phyloP scores from a whole-genome alignment of 2,329 filamentous ascomycete genomes.

The Rutstroemia sp. region DNA sequence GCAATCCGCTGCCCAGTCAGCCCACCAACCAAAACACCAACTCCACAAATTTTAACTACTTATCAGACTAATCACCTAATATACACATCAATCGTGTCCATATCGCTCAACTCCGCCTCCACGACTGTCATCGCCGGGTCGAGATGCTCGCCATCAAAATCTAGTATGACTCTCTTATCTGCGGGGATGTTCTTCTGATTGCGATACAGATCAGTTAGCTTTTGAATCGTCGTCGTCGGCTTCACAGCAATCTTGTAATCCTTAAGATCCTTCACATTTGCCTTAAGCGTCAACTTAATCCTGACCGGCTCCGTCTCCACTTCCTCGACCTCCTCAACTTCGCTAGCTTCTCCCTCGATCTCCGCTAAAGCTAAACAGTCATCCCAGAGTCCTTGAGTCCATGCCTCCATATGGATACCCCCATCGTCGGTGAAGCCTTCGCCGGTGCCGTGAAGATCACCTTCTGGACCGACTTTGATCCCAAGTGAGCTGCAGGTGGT shows the following conservation, averaged over 20 bases:
- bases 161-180: slow-evolving; percentile 50
- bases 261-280: slow-evolving; percentile 38
- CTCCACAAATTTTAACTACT: too few relatives aligned
- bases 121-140: slow-evolving; percentile 51
- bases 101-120: slow-evolving; percentile 65
- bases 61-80: slow-evolving; percentile 15
- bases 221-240: slow-evolving; percentile 50
- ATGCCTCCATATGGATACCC: slow-evolving; percentile 68
- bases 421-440: slow-evolving; percentile 42
- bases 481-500: slow-evolving; percentile 65
- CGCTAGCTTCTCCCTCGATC: slow-evolving; percentile 15
- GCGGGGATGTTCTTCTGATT: slow-evolving; percentile 42
- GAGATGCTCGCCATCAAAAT: slow-evolving; percentile 70
- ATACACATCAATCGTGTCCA: slow-evolving; percentile 66
- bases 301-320: slow-evolving; percentile 25
- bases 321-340: slow-evolving; percentile 13
- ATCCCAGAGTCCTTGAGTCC: slow-evolving; percentile 58
- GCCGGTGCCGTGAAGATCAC: slow-evolving; percentile 22
- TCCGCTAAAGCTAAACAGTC: slow-evolving; percentile 21
- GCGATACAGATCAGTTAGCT: slow-evolving; percentile 56
- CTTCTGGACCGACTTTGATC: slow-evolving; percentile 40
- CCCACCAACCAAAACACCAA: too few relatives aligned
- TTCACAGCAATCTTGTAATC: slow-evolving; percentile 44
- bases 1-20: too few relatives aligned
- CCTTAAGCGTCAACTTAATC: slow-evolving; percentile 45